Base-by-base conservation (phyloP, 2,329 filamentous ascomycete species). In the Corinectria fuckeliana region DNA sequence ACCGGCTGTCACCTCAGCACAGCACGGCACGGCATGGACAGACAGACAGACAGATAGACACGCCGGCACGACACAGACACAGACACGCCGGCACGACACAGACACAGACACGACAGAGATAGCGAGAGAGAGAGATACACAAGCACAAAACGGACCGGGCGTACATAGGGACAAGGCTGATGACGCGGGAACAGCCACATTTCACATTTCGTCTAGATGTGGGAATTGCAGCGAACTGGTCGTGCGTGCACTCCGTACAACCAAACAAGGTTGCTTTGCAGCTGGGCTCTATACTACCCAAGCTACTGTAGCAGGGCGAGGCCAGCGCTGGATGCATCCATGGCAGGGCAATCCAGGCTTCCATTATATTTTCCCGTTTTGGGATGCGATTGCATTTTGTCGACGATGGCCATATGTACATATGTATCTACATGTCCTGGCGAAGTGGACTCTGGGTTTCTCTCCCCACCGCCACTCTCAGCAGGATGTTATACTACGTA, bases 201-300 rank as follows among this genome's bases (percentile, higher is more conserved):
- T 42, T 34, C 8, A 14, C 38, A 25, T 56, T 65, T 64, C 53
- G 61, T 44, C 67, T 58, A 25, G 49, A 65, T 65, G 38, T 45
- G 68, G 67, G 60, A 69, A 69, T 67, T 65, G 63, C 65, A 58
- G 67, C 67, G 67, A 69, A 67, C 49, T 42, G 57, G 56, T 52
- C 64, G 50, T 58, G 44, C 42, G 34, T 50, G 26, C 48, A 20
- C 18, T 50, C 11, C n/a, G n/a, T n/a, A 62, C 66, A 55, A 53
- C 36, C 20, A 58, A 58, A 62, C 26, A 47, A 64, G 54, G 62
- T 56, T 65, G 38, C 52, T 36, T 36, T 36, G 32, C 32, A 36
- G 16, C 32, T 16, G 18, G 32, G 65, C 39, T 53, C 20, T 48
- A 36, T 51, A 42, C 32, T 7, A 20, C 16, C 25, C n/a, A n/a